Evolutionary conservation across 164 flowering plant species (phyloP).

Genomic region (Kalanchoe fedtschenkoi): DNA sequence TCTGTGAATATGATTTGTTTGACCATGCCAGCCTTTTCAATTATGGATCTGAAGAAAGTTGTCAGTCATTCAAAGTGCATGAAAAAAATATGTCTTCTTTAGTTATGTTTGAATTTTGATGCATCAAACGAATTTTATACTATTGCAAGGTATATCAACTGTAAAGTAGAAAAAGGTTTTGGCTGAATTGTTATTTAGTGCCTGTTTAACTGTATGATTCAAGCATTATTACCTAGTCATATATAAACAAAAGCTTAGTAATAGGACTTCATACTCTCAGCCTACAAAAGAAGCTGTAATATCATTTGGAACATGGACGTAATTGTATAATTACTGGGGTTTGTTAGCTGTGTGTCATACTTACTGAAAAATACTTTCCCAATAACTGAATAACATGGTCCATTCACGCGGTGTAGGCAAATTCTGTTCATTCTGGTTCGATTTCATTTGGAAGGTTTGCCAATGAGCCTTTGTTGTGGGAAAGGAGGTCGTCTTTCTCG

Average conservation of each 20-base stretch:
- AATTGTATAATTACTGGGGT: not conserved
- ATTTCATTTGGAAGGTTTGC: constrained; percentile 90
- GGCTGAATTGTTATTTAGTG: too few relatives aligned
- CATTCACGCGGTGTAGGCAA: constrained; percentile 25
- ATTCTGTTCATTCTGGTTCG: constrained; percentile 59
- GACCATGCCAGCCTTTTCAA: not conserved
- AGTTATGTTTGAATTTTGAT: not conserved
- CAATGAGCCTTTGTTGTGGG: constrained; percentile 61
- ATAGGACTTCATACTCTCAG: too few relatives aligned
- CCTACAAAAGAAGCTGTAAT: too few relatives aligned
- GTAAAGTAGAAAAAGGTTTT: too few relatives aligned
- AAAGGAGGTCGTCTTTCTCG: constrained; percentile 71
- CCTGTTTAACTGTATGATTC: too few relatives aligned
- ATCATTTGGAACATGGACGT: too few relatives aligned
- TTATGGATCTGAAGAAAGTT: not conserved
- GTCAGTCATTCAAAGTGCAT: not conserved
- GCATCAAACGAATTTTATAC: not conserved
- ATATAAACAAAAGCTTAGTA: too few relatives aligned
- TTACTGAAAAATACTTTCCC: not conserved
- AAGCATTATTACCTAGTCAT: too few relatives aligned
- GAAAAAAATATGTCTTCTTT: not conserved
- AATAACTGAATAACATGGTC: not conserved
- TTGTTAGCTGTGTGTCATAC: not conserved
- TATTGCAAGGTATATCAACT: not conserved
- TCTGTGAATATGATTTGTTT: not conserved